Evolutionary conservation across 2,329 filamentous ascomycete species (phyloP), one percentile per base, ranked within the genome.

Genomic region (Penicillium sp.): DNA sequence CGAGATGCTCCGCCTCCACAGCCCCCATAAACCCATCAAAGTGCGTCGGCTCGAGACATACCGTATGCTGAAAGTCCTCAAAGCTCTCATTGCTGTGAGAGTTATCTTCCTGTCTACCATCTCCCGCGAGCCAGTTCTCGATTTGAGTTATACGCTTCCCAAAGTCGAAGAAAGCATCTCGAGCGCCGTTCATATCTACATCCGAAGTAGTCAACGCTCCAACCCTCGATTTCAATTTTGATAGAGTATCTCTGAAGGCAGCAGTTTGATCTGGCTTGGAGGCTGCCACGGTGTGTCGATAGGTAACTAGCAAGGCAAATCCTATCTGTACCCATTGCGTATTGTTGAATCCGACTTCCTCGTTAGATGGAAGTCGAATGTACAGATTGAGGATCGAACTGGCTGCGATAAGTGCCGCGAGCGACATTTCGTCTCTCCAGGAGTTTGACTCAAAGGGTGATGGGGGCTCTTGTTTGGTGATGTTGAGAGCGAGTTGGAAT

Each of bases 281-380:
- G n/a, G 27, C n/a, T 47, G 43, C n/a, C 27, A 33, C 27, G 12
- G n/a, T 47, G 4, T 47, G 7, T 17, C 43, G 27, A 33, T 33
- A 47, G 27, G n/a, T 13, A 21, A 47, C 27, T 17, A 47, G 43
- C 43, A 47, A 17, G 12, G 43, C 43, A 21, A 47, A 21, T 27
- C 12, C 43, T 21, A 47, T 47, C 27, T 47, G 43, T 10, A 47
- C 43, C 43, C 43, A 47, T 33, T 47, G 43, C n/a, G 43, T 47
- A 10, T 47, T 47, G n/a, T 47, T 47, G 12, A 47, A 47, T 47
- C 43, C 43, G n/a, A 47, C 43, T 21, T 47, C 43, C n/a, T 33
- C 43, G 12, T 33, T 47, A 7, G 27, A 6, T 21, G 43, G 43
- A 21, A 47, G 27, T 31, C 13, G 12, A 15, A 33, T 47, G 13